Base-by-base conservation (phyloP, 2,329 filamentous ascomycete species). In the Alternaria incomplexa region DNA sequence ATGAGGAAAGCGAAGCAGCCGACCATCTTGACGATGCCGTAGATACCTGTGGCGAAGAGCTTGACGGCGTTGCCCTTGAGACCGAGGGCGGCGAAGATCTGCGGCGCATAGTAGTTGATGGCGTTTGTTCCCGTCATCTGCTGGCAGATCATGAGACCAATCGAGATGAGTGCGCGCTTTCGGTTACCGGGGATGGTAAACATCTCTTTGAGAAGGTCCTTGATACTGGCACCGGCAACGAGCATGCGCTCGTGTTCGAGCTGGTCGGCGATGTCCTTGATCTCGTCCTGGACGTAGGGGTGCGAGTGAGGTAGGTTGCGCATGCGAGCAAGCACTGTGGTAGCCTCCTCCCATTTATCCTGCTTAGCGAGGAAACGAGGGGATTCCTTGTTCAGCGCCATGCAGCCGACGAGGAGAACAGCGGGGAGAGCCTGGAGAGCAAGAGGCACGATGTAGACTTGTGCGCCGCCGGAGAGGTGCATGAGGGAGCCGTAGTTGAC, bases 11-110 rank as follows among this genome's bases (percentile, higher is more conserved):
- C 73, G 6, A 85, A 83, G 73, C 89, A 91, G 43, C 87, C 86
- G 10, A 83, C 79, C 79, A 90, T 88, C 78, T 93, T 93, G 59
- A 91, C 87, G 57, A 92, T 85, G 6, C 90, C 90, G 74, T 92
- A 93, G 67, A 93, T 86, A 44, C 91, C 90, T 0, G 90, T 92
- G 5, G 91, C 90, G 75, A 93, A 91, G 23, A 93, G 86, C 17
- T 86, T 87, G 44, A 86, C 84, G 43, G 85, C 77, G 6, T 85
- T 88, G 12, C 83, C 85, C 1, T 73, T 80, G 58, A 93, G 83
- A 17, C 90, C 90, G 3, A 92, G 83, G 68, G 87, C 85, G 47
- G 81, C 80, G 81, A 93, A 93, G 70, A 93, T 92, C 58, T 87
- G 85, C 0, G 90, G 90, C 0, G 89, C 88, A 68, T 92, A 91